Evolutionary conservation across 2,329 filamentous ascomycete species (phyloP), one percentile per base, ranked within the genome.

Genomic region (Bipolaris victoriae): DNA sequence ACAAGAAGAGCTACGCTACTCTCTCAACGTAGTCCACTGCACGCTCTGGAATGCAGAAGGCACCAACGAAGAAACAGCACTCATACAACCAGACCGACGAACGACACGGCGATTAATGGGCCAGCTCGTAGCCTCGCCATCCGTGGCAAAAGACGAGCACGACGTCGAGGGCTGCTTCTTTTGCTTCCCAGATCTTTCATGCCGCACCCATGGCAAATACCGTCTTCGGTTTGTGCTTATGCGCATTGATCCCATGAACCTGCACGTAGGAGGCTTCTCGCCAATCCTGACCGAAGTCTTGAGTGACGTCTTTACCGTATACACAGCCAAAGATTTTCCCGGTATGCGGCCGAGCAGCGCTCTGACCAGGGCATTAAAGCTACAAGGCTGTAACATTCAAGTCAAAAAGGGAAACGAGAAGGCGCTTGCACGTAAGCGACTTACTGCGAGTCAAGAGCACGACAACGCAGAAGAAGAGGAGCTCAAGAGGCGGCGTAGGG

Each of bases 331-430:
- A 72, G 90, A 94, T 70, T 95, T 95, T 58, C 90, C 90, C 0
- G 91, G 91, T 5, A 95, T 95, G 90, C 83, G 88, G 55, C 87
- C 90, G 1, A 92, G 89, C 73, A 92, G 89, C 24, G 81, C 84
- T 16, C 77, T 95, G 36, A 91, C 91, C 1, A 90, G 90, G 73
- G 82, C 84, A 31, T 79, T 95, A 55, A 91, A 91, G 74, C 83
- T 90, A 67, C 91, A 94, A 76, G 91, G 91, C 3, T 91, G 91
- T 68, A 87, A 92, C 48, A 92, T 95, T 60, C 90, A 90, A 35
- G 90, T 94, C 61, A 94, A 94, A 79, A 95, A 94, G 73, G 91
- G 91, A 13, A 92, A 91, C 64, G 89, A 92, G 57, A 87, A 86
- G 75, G 79, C 78, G 15, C 57, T 77, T 58, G 78, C 79, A 41